Percentiles rank a stretch among this genome's conserved stretches.
Conservation (phyloP, 257 asterid genomes). For the Solanum lycopersicoides region DNA sequence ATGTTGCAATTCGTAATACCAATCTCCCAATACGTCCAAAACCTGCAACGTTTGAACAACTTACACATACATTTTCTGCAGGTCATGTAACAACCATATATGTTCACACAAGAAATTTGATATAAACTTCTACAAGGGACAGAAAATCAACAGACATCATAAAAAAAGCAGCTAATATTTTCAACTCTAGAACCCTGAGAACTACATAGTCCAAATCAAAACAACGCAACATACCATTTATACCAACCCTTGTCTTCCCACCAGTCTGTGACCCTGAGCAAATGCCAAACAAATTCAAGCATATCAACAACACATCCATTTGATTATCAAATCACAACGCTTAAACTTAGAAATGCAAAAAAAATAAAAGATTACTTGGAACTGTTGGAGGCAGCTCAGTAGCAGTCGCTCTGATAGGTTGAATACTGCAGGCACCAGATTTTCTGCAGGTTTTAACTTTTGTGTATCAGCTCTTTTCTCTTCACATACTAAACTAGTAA, state of each 20-base stretch:
- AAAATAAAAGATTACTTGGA: neutral
- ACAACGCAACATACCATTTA: neutral
- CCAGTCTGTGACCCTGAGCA: neutral
- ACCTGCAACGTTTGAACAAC: constrained; percentile 34
- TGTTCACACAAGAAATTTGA: neutral
- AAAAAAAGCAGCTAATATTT: neutral
- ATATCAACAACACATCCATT: neutral
- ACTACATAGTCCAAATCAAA: neutral
- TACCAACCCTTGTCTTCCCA: neutral
- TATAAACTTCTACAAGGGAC: neutral
- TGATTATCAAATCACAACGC: neutral
- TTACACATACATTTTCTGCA: neutral
- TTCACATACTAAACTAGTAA: no score
- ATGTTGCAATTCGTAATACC: constrained; percentile 77
- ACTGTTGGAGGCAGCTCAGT: neutral
- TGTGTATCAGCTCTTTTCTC: neutral
- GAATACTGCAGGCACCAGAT: neutral
- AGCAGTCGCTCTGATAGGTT: neutral
- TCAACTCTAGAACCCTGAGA: neutral
- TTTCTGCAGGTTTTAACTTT: neutral
- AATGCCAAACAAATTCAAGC: neutral
- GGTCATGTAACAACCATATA: neutral
- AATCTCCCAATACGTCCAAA: constrained; percentile 98
- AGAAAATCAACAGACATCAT: neutral
- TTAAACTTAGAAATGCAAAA: neutral